phyloP scores from a whole-genome alignment of 495 filamentous ascomycete species.

The Xanthoparmelia taractica region DNA sequence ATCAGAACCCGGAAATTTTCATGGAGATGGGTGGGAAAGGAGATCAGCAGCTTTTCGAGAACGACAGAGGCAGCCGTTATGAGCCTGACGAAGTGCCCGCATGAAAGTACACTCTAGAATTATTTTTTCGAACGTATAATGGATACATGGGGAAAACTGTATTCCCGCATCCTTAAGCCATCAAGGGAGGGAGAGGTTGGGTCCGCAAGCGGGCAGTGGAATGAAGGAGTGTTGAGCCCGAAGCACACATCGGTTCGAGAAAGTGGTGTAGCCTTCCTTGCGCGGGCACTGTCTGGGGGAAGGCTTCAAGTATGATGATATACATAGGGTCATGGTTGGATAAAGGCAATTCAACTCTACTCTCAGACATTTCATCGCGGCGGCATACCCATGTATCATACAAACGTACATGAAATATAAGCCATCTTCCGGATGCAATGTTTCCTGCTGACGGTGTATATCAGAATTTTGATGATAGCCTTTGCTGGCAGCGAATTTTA shows the following conservation, averaged over 20 bases:
- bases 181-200: neutral
- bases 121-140: neutral
- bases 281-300: neutral
- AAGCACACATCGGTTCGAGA: neutral
- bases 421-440: too few relatives aligned
- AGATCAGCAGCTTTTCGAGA: slow-evolving; percentile 65
- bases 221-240: neutral
- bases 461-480: too few relatives aligned
- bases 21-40: slow-evolving; percentile 74
- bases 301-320: neutral
- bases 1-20: slow-evolving; percentile 65
- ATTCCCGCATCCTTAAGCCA: neutral
- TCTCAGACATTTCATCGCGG: neutral
- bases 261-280: neutral
- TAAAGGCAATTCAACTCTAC: neutral
- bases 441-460: too few relatives aligned
- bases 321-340: neutral
- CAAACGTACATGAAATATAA: neutral
- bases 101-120: neutral
- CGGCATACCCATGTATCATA: neutral
- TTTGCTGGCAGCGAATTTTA: too few relatives aligned
- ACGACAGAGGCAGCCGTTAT: slow-evolving; percentile 48
- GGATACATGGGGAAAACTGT: neutral
- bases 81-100: slow-evolving; percentile 25
- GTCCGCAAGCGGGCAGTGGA: too few relatives aligned